Evolutionary conservation across 306 rosid species (phyloP), one percentile per base, ranked within the genome.

Genomic region (Acacia melanoxylon): DNA sequence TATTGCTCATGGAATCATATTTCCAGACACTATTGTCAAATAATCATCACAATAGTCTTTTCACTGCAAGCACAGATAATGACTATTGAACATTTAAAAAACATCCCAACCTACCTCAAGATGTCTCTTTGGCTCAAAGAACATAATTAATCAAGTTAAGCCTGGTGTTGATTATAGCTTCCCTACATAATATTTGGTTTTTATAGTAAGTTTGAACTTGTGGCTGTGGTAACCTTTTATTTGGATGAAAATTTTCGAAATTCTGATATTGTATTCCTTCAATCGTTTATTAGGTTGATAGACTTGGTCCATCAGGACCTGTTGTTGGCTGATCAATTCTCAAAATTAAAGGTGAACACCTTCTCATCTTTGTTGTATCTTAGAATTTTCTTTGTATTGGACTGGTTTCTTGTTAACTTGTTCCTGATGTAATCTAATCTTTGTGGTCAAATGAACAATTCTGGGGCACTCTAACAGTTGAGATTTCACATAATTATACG

Each of bases 241-340:
- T 80, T 74, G 46, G 62, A 59, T 72, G 19, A 56, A 83, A 56
- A 54, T 4, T 78, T 66, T 80, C 68, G 63, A 42, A 67, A 61
- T 79, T 78, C 79, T 81, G 56, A 76, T 78, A 29, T 71, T 82
- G 0, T 81, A 48, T 83, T 74, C 51, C 61, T 81, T 37, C 78
- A 59, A 52, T 68, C 75, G 68, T 84, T 78, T 75, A 65, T 46
- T 76, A 95, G 99, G 99, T 84, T 95, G 91, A 80, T 92, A 81
- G 99, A 93, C 87, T 74, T 87, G 92, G 87, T 95, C 65, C 97
- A 92, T 86, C 93, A 92, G 84, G 99, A 95, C 85, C 86, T 95
- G 72, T 84, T 87, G 84, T 86, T 95, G 91, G 98, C 94, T 82
- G 97, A 92, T 83, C 97, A 95, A 63, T 93, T 91, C 85, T 90